Percentiles rank a stretch among this genome's conserved stretches.
These are phyloP conservation scores for Umbelopsis sp. DNA, from an alignment of 371 early-diverging fungal species.

Conservation along the genomic window DNA sequence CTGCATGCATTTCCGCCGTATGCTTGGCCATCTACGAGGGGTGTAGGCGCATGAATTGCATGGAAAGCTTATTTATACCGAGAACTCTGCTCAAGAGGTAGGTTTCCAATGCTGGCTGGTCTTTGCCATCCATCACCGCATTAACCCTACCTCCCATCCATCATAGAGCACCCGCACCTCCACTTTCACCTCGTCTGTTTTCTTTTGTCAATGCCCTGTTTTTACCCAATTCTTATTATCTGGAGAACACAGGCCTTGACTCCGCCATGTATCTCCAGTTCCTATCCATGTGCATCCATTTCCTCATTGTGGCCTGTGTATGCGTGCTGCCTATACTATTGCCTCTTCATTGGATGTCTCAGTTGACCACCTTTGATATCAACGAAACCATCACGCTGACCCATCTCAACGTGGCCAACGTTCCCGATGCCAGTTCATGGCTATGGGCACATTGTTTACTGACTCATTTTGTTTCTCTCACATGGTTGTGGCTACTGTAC, in stretches of 20 bases:
- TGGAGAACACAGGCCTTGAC: constrained; percentile 53
- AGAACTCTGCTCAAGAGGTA: constrained; percentile 54
- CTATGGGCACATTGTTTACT: constrained; percentile 53
- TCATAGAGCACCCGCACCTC: constrained; percentile 44
- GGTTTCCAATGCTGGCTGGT: constrained; percentile 2
- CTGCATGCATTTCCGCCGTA: constrained; percentile 43
- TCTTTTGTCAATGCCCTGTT: constrained; percentile 52
- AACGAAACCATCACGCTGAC: constrained; percentile 20
- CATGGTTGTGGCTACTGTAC: constrained; percentile 55
- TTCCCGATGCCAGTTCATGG: constrained; percentile 32
- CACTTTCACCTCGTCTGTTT: constrained; percentile 47
- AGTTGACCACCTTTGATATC: constrained; percentile 18
- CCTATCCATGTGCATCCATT: constrained; percentile 66
- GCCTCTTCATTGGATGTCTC: constrained; percentile 51
- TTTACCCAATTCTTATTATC: constrained; percentile 12
- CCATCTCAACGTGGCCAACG: constrained; percentile 34
- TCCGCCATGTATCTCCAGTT: constrained; percentile 72
- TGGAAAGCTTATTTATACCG: constrained; percentile 61
- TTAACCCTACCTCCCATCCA: neutral
- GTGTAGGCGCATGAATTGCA: constrained; percentile 43
- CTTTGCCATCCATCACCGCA: neutral
- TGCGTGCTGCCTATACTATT: constrained; percentile 53
- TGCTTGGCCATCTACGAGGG: constrained; percentile 58
- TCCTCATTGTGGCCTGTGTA: constrained; percentile 49
- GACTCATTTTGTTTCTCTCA: constrained; percentile 34